Evolutionary conservation across 495 filamentous ascomycete genomes (phyloP), one percentile per base, ranked within the genome.

Genomic region (Darksidea phi): DNA sequence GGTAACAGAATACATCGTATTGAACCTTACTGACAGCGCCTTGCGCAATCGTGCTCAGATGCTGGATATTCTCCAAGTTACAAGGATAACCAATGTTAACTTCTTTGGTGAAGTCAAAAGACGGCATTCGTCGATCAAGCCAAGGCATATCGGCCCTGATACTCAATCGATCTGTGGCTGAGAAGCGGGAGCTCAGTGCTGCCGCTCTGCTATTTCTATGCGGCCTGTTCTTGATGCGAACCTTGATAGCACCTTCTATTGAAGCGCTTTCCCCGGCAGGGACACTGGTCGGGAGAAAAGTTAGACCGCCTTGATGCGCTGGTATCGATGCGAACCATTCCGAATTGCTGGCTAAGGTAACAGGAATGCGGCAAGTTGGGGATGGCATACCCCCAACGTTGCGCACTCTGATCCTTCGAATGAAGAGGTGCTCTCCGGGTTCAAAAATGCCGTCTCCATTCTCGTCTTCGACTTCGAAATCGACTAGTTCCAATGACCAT

Each of bases 391-490:
- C 18, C 25, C 53, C 53, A n/a, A 20, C 17, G 26, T 56, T 56
- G 12, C 53, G 20, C 13, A 56, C 38, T n/a, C 11, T 24, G 2
- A 56, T 56, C 10, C 34, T 45, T 47, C 26, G n/a, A 12, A 56
- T 56, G 53, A 56, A 20, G 1, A 46, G n/a, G 38, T 38, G 34
- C 28, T 56, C 53, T 23, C 53, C 53, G n/a, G 53, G 53, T 20
- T 56, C 53, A 34, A 46, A 56, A 5, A 56, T 26, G 15, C 53
- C 36, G 41, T 56, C 53, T n/a, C 38, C 23, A 13, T 56, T 56
- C 38, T 56, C 53, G 20, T 56, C 53, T 34, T 38, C 53, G 21
- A 56, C 36, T 24, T 56, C 53, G 21, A 56, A 56, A 6, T 46
- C 53, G 25, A 56, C 21, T 1, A 56, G 53, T 32, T 47, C n/a